Base-by-base conservation (phyloP, 208 protist species). In the Crithidia fasciculata region DNA sequence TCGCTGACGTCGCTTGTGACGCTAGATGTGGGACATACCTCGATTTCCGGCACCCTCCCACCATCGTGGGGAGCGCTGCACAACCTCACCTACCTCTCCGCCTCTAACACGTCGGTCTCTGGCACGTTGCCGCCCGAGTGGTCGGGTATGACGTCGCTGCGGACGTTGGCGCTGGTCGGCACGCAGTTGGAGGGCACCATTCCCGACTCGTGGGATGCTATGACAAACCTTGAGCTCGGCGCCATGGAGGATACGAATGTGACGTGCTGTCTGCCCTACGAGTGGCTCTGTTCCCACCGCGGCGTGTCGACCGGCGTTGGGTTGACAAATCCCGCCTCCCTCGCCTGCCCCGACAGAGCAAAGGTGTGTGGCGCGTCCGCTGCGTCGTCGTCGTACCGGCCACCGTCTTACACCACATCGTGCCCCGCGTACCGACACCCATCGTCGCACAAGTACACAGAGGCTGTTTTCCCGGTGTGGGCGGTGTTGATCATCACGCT, bases 121-220 rank as follows among this genome's bases (percentile, higher is more conserved):
- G 67, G 67, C 15, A 71, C 66, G 39, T 37, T 71, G 52, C 66
- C 66, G 43, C 55, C 52, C 43, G n/a, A 53, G 56, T 72, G 50
- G 50, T 19, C 15, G 12, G n/a, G n/a, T 15, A 18, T 18, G 8
- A 18, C 50, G 15, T 18, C 6, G 6, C 50, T 55, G 50, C 7
- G 15, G 16, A 12, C 8, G 16, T 19, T 55, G 12, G 0, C 8
- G 8, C 15, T 55, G 12, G 8, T 8, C 50, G 8, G 7, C 50
- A 18, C 50, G n/a, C 50, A 12, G 15, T 8, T 55, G 16, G 50
- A 55, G 16, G 50, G 50, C 16, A 55, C 50, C 15, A 55, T 55
- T 15, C 45, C 45, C 12, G 9, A 49, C 7, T 49, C 45, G 45
- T 49, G 45, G 45, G 45, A 13, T 49, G 12, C 9, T 49, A 15